These are phyloP conservation scores for Termitomyces eurrhizus DNA, from an alignment of 768 basidiomycete species.

Conservation along the genomic window DNA sequence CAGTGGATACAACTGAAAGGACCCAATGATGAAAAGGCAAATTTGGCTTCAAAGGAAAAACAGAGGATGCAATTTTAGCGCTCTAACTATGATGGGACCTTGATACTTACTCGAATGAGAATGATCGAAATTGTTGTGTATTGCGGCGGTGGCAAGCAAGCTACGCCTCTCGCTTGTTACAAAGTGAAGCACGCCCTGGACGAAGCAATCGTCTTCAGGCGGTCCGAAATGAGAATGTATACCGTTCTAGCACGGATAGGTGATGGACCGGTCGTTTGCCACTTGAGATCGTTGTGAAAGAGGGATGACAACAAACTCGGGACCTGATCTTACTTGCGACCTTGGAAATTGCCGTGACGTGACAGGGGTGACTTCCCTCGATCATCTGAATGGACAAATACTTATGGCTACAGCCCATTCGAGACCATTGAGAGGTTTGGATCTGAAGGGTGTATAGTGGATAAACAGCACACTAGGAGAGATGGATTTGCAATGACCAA, in stretches of 20 bases:
- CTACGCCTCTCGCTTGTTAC: constrained; percentile 1
- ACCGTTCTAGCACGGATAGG: not conserved
- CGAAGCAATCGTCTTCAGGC: not conserved
- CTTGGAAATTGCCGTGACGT: constrained; percentile 15
- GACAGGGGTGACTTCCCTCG: constrained; percentile 14
- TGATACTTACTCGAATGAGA: constrained; percentile 4
- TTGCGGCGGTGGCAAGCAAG: constrained; percentile 7
- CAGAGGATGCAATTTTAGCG: not conserved
- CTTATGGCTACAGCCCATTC: too few relatives aligned
- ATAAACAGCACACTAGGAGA: not conserved
- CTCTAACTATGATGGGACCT: not conserved
- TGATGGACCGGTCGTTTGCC: not conserved
- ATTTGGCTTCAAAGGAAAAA: not conserved
- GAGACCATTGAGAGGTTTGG: not conserved
- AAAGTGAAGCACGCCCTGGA: not conserved
- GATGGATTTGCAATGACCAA: not conserved
- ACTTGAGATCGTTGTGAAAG: constrained; percentile 10
- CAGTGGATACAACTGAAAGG: not conserved
- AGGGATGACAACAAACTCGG: constrained; percentile 15
- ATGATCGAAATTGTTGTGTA: not conserved
- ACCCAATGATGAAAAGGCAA: not conserved
- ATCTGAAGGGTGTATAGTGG: not conserved
- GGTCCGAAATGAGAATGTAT: not conserved
- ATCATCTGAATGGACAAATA: constrained; percentile 12
- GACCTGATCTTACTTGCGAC: constrained; percentile 17